These are phyloP conservation scores for Coemansia sp. DNA, from an alignment of 192 early-diverging fungal species.

Conservation along the genomic window DNA sequence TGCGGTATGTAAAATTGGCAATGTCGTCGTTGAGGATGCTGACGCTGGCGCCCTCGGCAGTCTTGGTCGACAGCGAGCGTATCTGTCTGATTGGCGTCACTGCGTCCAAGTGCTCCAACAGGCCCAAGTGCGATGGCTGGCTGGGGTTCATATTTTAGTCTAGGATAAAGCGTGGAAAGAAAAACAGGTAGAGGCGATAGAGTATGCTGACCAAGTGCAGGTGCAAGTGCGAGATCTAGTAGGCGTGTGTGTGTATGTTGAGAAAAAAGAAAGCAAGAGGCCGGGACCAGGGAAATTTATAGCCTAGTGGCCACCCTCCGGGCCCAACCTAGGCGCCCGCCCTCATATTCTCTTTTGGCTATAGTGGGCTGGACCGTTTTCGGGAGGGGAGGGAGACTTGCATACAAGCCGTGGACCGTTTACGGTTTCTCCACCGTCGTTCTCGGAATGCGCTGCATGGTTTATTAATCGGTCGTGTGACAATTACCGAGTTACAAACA, in stretches of 20 bases:
- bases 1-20: neutral
- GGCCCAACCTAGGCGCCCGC: slow-evolving; percentile 1
- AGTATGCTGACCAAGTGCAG: neutral
- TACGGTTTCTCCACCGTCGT: neutral
- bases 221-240: neutral
- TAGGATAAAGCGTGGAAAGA: neutral
- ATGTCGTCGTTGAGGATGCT: slow-evolving; percentile 39
- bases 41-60: slow-evolving; percentile 30
- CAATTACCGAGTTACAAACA: slow-evolving; percentile 3
- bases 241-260: neutral
- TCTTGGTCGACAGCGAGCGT: slow-evolving; percentile 40
- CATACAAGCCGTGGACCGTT: neutral
- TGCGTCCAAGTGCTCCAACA: neutral
- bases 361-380: slow-evolving; percentile 4
- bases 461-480: neutral
- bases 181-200: neutral
- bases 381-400: neutral
- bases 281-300: neutral
- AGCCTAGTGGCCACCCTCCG: neutral
- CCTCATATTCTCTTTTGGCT: slow-evolving; percentile 2
- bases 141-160: neutral
- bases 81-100: slow-evolving; percentile 12
- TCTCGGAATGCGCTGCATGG: neutral
- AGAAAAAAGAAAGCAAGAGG: neutral
- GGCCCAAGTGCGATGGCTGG: slow-evolving; percentile 1